Percentiles rank a stretch among this genome's conserved stretches.
phyloP scores from a whole-genome alignment of 2,329 filamentous ascomycete genomes.

The Fusarium metavorans region DNA sequence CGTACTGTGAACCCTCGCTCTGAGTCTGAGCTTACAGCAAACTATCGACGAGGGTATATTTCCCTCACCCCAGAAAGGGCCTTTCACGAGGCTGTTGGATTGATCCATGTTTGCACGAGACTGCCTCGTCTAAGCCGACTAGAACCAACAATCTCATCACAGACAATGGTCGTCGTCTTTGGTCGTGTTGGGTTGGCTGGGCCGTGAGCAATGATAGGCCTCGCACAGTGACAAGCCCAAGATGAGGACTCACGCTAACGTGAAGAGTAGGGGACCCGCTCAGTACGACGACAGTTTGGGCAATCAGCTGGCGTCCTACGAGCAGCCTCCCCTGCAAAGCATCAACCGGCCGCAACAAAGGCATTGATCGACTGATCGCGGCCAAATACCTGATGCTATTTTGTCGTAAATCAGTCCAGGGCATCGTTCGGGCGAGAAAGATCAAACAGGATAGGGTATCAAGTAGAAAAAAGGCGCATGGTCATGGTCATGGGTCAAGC shows the following conservation, averaged over 20 bases:
- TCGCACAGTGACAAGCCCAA: slow-evolving; percentile 32
- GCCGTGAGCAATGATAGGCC: slow-evolving; percentile 24
- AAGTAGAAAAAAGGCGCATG: slow-evolving; percentile 23
- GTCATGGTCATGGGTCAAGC: slow-evolving; percentile 23
- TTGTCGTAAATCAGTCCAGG: slow-evolving; percentile 30
- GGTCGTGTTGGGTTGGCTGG: slow-evolving; percentile 32
- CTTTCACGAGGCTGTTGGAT: background rate
- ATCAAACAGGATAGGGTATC: slow-evolving; percentile 31
- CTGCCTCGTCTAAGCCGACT: background rate
- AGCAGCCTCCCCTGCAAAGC: slow-evolving; percentile 28
- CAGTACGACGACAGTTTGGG: slow-evolving; percentile 24
- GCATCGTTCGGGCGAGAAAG: slow-evolving; percentile 9
- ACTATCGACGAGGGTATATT: background rate
- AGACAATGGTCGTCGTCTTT: background rate
- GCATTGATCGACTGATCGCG: slow-evolving; percentile 46
- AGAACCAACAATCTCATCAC: slow-evolving; percentile 21
- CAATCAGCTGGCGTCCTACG: slow-evolving; percentile 36
- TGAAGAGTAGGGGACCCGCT: slow-evolving; percentile 37
- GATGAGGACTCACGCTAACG: slow-evolving; percentile 35
- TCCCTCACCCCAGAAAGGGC: background rate
- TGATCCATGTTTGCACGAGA: background rate
- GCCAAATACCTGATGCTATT: slow-evolving; percentile 40
- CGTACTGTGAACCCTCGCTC: background rate
- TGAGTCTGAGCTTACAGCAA: background rate
- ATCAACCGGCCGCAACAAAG: slow-evolving; percentile 30